phyloP scores from a whole-genome alignment of 2,329 filamentous ascomycete genomes.

The Fusarium palustre region DNA sequence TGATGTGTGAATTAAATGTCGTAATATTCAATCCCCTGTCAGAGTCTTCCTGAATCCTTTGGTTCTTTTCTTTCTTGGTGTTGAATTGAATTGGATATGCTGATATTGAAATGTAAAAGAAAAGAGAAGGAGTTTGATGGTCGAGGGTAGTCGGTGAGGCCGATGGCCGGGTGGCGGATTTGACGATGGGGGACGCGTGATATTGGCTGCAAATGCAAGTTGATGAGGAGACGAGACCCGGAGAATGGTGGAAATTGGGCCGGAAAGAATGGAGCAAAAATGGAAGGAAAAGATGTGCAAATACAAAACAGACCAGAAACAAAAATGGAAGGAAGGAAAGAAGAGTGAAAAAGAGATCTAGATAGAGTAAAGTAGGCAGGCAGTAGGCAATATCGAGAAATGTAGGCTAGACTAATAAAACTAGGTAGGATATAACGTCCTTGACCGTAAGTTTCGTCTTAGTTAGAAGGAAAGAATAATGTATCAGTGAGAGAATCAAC shows the following conservation, averaged over 20 bases:
- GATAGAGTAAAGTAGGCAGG: not conserved
- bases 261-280: conserved; percentile 26
- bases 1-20: not conserved
- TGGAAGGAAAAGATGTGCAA: not conserved
- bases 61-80: not conserved
- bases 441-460: conserved; percentile 35
- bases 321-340: conserved; percentile 1
- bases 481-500: not conserved
- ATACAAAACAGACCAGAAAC: conserved; percentile 18
- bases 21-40: not conserved
- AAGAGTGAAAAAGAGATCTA: not conserved
- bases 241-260: conserved; percentile 22
- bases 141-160: conserved; percentile 37
- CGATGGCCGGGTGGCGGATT: conserved; percentile 36
- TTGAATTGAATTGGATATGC: not conserved
- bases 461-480: not conserved
- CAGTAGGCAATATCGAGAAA: conserved; percentile 19
- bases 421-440: not conserved
- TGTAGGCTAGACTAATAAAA: conserved; percentile 6
- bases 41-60: not conserved
- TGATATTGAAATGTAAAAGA: conserved; percentile 7
- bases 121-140: conserved; percentile 11
- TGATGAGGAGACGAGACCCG: conserved; percentile 21
- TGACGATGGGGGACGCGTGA: conserved; percentile 33
- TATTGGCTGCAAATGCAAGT: conserved; percentile 19